These are phyloP conservation scores for Penicillium sclerotiorum DNA, from an alignment of 2,329 filamentous ascomycete species.

Conservation along the genomic window DNA sequence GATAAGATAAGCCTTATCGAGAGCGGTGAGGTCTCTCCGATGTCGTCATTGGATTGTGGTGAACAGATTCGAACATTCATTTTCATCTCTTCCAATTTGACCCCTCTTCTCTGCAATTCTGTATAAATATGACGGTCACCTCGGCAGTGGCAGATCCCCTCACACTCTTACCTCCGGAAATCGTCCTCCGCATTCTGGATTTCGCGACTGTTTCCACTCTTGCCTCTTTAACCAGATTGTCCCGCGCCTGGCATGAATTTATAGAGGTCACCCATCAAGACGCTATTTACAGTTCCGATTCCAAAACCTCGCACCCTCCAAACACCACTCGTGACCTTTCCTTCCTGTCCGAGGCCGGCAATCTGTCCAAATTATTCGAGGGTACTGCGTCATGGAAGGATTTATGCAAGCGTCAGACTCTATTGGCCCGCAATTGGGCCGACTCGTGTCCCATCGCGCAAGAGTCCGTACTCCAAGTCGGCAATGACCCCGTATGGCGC, in stretches of 20 bases:
- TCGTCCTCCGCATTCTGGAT: slow-evolving; percentile 46
- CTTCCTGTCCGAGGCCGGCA: slow-evolving; percentile 28
- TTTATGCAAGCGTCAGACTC: slow-evolving; percentile 45
- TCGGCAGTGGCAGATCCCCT: slow-evolving; percentile 29
- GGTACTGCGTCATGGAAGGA: slow-evolving; percentile 47
- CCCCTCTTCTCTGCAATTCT: background rate
- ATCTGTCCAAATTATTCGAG: slow-evolving; percentile 39
- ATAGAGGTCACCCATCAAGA: slow-evolving; percentile 48
- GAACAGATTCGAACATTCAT: background rate
- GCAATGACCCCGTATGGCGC: slow-evolving; percentile 48
- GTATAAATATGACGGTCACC: slow-evolving; percentile 21
- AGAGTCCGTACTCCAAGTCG: slow-evolving; percentile 46
- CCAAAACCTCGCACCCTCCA: slow-evolving; percentile 33
- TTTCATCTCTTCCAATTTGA: background rate
- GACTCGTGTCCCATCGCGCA: slow-evolving; percentile 34
- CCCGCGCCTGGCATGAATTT: slow-evolving; percentile 45
- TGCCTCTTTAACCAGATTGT: slow-evolving; percentile 39
- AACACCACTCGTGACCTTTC: slow-evolving; percentile 33
- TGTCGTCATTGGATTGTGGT: background rate
- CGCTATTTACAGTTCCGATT: slow-evolving; percentile 41
- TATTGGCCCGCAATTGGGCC: slow-evolving; percentile 46
- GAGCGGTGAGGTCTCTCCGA: background rate
- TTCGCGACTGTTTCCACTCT: slow-evolving; percentile 38
- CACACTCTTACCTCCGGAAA: slow-evolving; percentile 40
- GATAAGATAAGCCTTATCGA: background rate